phyloP scores from a whole-genome alignment of 306 rosid genomes.

The Fragaria ananassa region DNA sequence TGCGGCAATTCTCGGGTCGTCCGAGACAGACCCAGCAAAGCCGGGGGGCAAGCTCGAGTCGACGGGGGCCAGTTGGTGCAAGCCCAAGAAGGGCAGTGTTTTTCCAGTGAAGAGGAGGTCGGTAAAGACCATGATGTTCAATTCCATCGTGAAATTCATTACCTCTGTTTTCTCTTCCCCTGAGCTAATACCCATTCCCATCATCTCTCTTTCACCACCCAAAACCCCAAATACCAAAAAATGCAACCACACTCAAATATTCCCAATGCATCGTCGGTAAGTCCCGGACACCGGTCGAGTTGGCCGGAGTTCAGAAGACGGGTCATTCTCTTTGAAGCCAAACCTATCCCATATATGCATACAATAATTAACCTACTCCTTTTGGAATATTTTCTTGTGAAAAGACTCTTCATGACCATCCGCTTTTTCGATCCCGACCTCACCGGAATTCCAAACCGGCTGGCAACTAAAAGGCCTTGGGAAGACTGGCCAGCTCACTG shows the following conservation, averaged over 20 bases:
- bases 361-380: background rate
- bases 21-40: too few relatives aligned
- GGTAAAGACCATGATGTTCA: conserved; percentile 8
- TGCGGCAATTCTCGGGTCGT: too few relatives aligned
- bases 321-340: background rate
- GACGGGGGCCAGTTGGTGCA: background rate
- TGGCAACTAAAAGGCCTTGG: background rate
- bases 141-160: background rate
- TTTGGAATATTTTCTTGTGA: background rate
- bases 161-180: background rate
- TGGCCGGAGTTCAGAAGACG: background rate
- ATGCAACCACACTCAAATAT: background rate
- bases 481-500: background rate
- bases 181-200: too few relatives aligned
- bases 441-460: background rate
- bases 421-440: background rate
- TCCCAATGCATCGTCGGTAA: too few relatives aligned
- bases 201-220: background rate
- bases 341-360: background rate
- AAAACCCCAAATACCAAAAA: background rate
- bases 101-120: background rate
- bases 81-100: background rate
- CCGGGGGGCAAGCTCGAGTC: too few relatives aligned
- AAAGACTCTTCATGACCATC: background rate
- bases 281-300: background rate